Evolutionary conservation across 2,329 filamentous ascomycete genomes (phyloP).

Genomic region (Aspergillus piperis): DNA sequence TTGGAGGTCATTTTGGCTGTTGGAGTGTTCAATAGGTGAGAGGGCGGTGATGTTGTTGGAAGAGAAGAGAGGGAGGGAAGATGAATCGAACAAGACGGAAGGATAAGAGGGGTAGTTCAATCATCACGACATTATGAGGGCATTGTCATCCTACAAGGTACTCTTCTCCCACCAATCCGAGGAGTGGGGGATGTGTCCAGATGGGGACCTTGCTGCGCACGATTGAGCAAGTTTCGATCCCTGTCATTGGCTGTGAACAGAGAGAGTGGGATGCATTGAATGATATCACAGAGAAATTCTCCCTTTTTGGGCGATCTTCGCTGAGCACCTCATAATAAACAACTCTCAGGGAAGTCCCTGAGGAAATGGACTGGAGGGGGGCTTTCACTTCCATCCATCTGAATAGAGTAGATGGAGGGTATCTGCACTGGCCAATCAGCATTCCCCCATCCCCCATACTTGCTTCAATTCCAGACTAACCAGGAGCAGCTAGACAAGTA

Average conservation of each 20-base stretch:
- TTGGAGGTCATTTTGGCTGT: constrained; percentile 26
- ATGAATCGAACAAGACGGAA: background rate
- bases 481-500: background rate
- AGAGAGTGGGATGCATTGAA: background rate
- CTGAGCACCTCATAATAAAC: no score
- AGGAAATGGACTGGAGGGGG: background rate
- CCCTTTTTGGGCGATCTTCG: background rate
- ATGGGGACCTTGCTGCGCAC: constrained; percentile 12
- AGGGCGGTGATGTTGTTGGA: background rate
- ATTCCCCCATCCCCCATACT: background rate
- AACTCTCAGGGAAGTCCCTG: background rate
- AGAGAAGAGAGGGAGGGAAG: background rate
- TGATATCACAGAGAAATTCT: background rate
- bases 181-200: background rate
- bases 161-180: constrained; percentile 4
- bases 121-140: background rate
- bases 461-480: background rate
- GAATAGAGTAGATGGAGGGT: background rate
- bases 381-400: background rate
- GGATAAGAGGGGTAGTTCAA: background rate
- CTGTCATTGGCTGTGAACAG: background rate
- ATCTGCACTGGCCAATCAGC: background rate
- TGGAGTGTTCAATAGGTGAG: no score
- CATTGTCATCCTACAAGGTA: constrained; percentile 10
- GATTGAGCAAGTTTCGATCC: constrained; percentile 13